phyloP scores from a whole-genome alignment of 495 filamentous ascomycete species.

The Amphirosellinia nigrospora region DNA sequence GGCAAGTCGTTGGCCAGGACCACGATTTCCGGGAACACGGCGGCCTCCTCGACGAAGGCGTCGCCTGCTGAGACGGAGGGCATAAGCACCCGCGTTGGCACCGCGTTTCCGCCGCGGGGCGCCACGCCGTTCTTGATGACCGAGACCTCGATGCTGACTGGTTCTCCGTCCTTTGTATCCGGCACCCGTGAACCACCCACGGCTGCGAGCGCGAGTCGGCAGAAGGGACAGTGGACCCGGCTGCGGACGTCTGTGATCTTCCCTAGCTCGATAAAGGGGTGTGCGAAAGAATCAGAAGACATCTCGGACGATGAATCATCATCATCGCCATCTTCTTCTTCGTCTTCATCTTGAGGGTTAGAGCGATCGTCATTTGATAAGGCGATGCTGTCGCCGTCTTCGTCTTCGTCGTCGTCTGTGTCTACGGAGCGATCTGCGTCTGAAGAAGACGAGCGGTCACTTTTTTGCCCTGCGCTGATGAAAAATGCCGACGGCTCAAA shows the following conservation, averaged over 20 bases:
- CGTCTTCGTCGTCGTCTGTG: background rate
- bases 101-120: background rate
- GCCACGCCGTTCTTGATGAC: background rate
- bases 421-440: background rate
- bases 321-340: background rate
- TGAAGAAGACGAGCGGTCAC: background rate
- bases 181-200: constrained; percentile 17
- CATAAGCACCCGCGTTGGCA: background rate
- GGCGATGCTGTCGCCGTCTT: background rate
- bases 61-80: constrained; percentile 3
- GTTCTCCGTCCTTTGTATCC: background rate
- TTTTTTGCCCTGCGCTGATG: background rate
- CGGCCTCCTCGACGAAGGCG: background rate
- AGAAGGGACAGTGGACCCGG: constrained; percentile 16
- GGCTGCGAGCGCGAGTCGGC: constrained; percentile 18
- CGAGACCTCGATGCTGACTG: constrained; percentile 1
- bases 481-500: background rate
- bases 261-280: constrained; percentile 5
- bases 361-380: background rate
- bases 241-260: constrained; percentile 4
- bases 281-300: constrained; percentile 4
- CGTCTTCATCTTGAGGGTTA: background rate
- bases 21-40: constrained; percentile 25
- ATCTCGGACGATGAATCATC: background rate
- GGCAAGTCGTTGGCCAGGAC: constrained; percentile 21